phyloP scores from a whole-genome alignment of 2,329 filamentous ascomycete genomes.

The Cladosporium oxysporum region DNA sequence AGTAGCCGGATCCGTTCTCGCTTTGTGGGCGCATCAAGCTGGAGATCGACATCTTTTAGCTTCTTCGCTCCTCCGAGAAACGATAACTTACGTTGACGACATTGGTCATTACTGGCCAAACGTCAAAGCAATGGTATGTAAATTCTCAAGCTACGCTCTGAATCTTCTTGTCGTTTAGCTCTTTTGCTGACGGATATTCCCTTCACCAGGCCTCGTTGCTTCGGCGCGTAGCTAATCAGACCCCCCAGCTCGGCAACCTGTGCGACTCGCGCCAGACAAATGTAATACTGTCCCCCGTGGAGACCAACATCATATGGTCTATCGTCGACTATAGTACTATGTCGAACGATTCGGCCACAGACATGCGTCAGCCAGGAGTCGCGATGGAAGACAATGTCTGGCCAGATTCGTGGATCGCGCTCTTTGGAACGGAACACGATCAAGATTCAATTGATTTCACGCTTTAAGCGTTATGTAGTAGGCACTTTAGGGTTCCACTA shows the following conservation, averaged over 20 bases:
- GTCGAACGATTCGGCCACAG: neutral
- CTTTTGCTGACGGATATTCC: neutral
- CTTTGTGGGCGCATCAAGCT: neutral
- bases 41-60: neutral
- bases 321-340: neutral
- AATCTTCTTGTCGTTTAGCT: too few relatives aligned
- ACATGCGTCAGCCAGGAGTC: neutral
- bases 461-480: neutral
- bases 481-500: too few relatives aligned
- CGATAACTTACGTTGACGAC: neutral
- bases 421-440: neutral
- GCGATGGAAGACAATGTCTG: neutral
- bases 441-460: neutral
- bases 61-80: neutral
- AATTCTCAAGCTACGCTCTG: neutral
- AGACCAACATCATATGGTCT: neutral
- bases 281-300: neutral
- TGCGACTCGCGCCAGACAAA: neutral
- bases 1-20: neutral
- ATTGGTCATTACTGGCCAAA: neutral
- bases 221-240: neutral
- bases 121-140: neutral
- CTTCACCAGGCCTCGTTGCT: neutral
- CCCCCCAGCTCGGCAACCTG: neutral
- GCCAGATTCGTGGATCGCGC: neutral